Base-by-base conservation (phyloP, 2,329 filamentous ascomycete species). In the Cryoendolithus antarcticus region DNA sequence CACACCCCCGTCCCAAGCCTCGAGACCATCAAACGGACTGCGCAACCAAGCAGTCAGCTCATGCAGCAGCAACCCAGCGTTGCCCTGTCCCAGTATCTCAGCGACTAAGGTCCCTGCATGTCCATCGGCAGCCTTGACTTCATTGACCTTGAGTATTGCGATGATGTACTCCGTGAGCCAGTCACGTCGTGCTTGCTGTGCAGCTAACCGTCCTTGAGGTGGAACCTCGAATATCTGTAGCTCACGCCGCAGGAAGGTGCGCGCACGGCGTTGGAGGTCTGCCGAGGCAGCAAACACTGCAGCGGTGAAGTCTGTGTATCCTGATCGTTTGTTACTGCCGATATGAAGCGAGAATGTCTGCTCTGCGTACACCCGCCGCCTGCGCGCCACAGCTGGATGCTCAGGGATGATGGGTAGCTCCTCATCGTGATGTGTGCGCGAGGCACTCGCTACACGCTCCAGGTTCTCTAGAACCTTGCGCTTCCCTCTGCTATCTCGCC, bases 81-180 rank as follows among this genome's bases (percentile, higher is more conserved):
- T 75, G n/a, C 80, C 74, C 40, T 77, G 67, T 0, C 86, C 86
- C 3, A 95, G 54, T 47, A 86, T 91, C 35, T 91, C 84, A 13
- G 74, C 66, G 30, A 95, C 58, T 61, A 94, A 72, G 32, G 84
- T 77, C 56, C 91, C 84, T 0, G 86, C 85, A 50, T 83, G 76
- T 0, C 86, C 86, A 30, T 72, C 72, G 45, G 81, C 84, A 3
- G 77, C 82, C 60, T 86, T 86, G 4, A 88, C 70, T 53, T 94
- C 86, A 10, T 91, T 75, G 0, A 77, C 84, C 57, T 85, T 88
- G 42, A 95, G 62, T 13, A 95, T 82, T 7, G 82, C 81, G 31
- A 95, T 63, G 38, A 93, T 75, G 57, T 93, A 94, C 53, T 93
- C 84, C 7, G 94, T 70, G 7, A 95, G 60, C 45, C 88, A 93